Evolutionary conservation across 768 basidiomycete genomes (phyloP).

Genomic region (Naganishia randhawae): DNA sequence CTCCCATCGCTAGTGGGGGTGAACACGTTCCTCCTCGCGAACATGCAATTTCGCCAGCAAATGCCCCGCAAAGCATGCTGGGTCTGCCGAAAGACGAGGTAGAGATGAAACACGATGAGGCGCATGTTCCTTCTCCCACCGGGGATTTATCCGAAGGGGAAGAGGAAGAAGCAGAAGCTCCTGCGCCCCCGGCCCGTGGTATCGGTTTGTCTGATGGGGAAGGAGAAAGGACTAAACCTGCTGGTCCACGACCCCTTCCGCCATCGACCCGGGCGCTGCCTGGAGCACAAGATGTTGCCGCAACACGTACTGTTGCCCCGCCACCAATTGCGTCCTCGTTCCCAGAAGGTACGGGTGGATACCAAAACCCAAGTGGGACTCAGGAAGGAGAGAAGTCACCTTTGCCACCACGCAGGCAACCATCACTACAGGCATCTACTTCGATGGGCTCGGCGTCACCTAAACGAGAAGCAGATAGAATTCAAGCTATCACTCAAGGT

Average conservation of each 20-base stretch:
- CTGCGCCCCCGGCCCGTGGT: slow-evolving; percentile 34
- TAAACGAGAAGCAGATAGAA: background rate
- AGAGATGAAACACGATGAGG: slow-evolving; percentile 45
- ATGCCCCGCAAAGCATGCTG: slow-evolving; percentile 11
- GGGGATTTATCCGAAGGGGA: slow-evolving; percentile 26
- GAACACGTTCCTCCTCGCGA: background rate
- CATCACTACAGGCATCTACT: background rate
- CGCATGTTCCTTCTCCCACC: slow-evolving; percentile 18
- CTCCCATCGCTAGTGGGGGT: background rate
- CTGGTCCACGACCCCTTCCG: slow-evolving; percentile 28
- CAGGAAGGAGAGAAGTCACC: background rate
- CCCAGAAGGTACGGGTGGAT: background rate
- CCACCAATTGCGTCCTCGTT: background rate
- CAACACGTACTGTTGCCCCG: background rate
- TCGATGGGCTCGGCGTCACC: background rate
- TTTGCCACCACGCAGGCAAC: slow-evolving; percentile 13
- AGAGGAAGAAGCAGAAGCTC: slow-evolving; percentile 33
- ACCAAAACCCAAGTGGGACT: background rate
- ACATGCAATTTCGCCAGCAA: background rate
- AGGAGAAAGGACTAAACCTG: slow-evolving; percentile 18
- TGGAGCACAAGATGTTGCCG: background rate
- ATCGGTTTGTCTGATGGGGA: background rate
- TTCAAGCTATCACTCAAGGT: background rate
- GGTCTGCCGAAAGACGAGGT: slow-evolving; percentile 44
- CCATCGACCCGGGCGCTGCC: slow-evolving; percentile 35